Evolutionary conservation across 148 eudicot species (phyloP).

Genomic region (Chenopodium formosanum): DNA sequence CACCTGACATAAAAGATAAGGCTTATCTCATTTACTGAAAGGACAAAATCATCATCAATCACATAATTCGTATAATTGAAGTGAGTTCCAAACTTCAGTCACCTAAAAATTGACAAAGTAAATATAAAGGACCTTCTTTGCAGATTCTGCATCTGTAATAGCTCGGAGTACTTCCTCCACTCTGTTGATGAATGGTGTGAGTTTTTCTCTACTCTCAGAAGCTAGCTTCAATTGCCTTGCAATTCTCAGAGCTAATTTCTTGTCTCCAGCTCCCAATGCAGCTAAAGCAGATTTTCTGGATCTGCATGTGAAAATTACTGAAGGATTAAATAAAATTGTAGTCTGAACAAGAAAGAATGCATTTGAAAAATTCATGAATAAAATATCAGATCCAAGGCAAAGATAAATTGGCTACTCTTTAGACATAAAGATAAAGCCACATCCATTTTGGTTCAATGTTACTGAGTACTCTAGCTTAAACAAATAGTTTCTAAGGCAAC

Average conservation of each 20-base stretch:
- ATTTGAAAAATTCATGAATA: neutral
- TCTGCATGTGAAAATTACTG: conserved; percentile 30
- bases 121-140: conserved; percentile 52
- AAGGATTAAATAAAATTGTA: conserved; percentile 4
- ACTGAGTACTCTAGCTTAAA: no score
- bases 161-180: conserved; percentile 74
- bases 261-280: conserved; percentile 60
- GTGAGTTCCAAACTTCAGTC: conserved; percentile 3
- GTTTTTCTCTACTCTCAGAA: conserved; percentile 67
- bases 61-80: neutral
- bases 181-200: conserved; percentile 46
- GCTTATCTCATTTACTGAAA: neutral
- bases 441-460: neutral
- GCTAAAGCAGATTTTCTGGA: conserved; percentile 59
- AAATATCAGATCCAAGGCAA: neutral
- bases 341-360: neutral
- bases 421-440: neutral
- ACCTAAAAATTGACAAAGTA: neutral
- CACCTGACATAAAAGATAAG: conserved; percentile 41
- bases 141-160: conserved; percentile 75
- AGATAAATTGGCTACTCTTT: neutral
- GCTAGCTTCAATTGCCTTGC: conserved; percentile 71
- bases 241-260: conserved; percentile 58
- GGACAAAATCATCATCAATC: neutral
- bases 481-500: no score